A percentile compares a stretch with the other conserved stretches of the same genome.
Evolutionary conservation across 2,329 filamentous ascomycete species (phyloP).

Genomic region (Davidsoniella eucalypti): DNA sequence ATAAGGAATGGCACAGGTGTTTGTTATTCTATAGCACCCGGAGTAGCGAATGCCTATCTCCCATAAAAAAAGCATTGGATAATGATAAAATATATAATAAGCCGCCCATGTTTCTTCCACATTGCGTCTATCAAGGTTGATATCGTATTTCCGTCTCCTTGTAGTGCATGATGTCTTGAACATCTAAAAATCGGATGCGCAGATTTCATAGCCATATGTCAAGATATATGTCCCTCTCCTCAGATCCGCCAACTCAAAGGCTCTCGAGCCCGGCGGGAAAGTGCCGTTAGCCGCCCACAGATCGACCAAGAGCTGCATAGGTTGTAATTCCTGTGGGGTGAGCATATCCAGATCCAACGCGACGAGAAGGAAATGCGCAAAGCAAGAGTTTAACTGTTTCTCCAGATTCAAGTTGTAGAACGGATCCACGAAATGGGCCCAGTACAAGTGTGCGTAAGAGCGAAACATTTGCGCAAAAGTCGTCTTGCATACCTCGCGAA

Average conservation of each 20-base stretch:
- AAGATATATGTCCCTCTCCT: slow-evolving; percentile 27
- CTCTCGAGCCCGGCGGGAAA: slow-evolving; percentile 46
- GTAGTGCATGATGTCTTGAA: background rate
- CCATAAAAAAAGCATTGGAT: too few relatives aligned
- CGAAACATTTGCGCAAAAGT: slow-evolving; percentile 84
- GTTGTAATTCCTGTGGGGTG: slow-evolving; percentile 62
- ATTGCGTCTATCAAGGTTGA: background rate
- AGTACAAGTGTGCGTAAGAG: slow-evolving; percentile 79
- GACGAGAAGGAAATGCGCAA: slow-evolving; percentile 53
- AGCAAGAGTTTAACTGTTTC: slow-evolving; percentile 56
- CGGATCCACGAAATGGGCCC: slow-evolving; percentile 61
- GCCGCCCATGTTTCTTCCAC: background rate
- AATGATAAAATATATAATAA: too few relatives aligned
- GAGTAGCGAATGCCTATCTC: too few relatives aligned
- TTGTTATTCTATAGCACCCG: too few relatives aligned
- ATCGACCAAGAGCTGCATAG: slow-evolving; percentile 68
- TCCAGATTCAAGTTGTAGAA: slow-evolving; percentile 54
- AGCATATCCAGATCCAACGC: slow-evolving; percentile 54
- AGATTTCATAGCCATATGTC: slow-evolving; percentile 12
- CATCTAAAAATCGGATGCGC: slow-evolving; percentile 8
- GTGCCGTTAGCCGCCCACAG: slow-evolving; percentile 63
- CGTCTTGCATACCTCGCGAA: slow-evolving; percentile 60
- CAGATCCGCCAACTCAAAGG: slow-evolving; percentile 34
- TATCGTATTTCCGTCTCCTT: background rate
- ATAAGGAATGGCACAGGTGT: slow-evolving; percentile 17